phyloP scores from a whole-genome alignment of 1,284 basidiomycete genomes.

The Coriolopsis trogii region DNA sequence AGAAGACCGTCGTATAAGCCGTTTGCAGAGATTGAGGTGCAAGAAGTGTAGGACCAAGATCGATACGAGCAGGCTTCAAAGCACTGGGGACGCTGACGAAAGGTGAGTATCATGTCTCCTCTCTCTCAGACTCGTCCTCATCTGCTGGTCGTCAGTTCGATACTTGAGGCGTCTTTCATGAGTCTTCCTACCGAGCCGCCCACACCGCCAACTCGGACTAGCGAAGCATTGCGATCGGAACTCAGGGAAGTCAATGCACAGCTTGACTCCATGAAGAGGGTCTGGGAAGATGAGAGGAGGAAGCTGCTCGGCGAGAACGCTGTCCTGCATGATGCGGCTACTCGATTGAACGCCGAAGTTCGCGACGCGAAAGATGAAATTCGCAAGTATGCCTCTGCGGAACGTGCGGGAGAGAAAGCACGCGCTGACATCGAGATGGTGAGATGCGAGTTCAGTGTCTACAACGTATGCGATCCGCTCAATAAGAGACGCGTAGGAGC shows the following conservation, averaged over 20 bases:
- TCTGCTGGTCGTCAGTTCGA: conserved; percentile 42
- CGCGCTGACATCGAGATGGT: conserved; percentile 60
- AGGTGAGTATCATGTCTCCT: conserved; percentile 55
- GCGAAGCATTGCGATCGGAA: conserved; percentile 59
- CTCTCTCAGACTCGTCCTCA: neutral
- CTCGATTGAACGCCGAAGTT: conserved; percentile 62
- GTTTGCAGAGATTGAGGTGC: conserved; percentile 62
- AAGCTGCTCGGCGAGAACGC: conserved; percentile 70
- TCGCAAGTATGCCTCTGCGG: conserved; percentile 52
- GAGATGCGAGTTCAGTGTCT: conserved; percentile 21
- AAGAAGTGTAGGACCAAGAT: conserved; percentile 67
- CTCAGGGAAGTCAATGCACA: conserved; percentile 61
- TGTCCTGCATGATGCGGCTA: conserved; percentile 67
- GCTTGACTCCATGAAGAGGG: conserved; percentile 60
- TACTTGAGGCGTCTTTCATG: conserved; percentile 50
- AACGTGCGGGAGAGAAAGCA: conserved; percentile 47
- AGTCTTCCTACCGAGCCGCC: conserved; percentile 57
- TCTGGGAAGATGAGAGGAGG: conserved; percentile 69
- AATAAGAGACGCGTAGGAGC: conserved; percentile 50
- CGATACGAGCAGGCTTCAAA: conserved; percentile 48
- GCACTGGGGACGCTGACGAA: conserved; percentile 50
- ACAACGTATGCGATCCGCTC: neutral
- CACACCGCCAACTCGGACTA: conserved; percentile 65
- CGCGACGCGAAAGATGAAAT: conserved; percentile 59
- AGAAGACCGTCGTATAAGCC: conserved; percentile 63